Evolutionary conservation across 176 grass and related monocot genomes (phyloP), one percentile per base, ranked within the genome.

Genomic region (Avena insularis): DNA sequence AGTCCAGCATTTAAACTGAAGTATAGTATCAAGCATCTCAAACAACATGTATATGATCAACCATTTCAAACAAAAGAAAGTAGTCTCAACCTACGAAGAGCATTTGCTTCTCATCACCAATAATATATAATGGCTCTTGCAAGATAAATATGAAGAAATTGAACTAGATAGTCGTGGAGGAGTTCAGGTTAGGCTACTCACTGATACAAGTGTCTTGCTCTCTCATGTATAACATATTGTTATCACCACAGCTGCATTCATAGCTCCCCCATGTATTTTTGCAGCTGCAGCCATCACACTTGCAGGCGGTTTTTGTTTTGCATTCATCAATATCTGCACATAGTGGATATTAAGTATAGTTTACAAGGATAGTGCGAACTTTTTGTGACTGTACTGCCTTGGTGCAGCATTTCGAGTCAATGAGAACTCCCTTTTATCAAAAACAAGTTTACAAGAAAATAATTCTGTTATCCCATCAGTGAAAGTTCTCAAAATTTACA

Each of bases 121-220:
- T 58, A 57, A 40, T 79, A 79, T 38, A 48, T 57, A 59, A 7
- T 75, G 10, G 12, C 40, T 12, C 29, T 82, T 66, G 77, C 59
- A 85, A 75, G 68, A 45, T 23, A 66, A 87, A 70, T 61, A 81
- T 47, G 5, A 31, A 45, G 6, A 69, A 56, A 46, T 2, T 23
- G 5, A 76, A 86, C 8, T 59, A 87, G 55, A 92, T 47, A 78
- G 31, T n/a, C 20, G 56, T 9, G 17, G 2, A 85, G 49, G 47
- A 82, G 75, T 70, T 17, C 36, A 84, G 82, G 65, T 66, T 43
- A 87, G 71, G 56, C 3, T 76, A 88, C 92, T 97, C 89, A 97
- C 95, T 94, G 77, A 97, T 93, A 82, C 92, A 97, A 83, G 91
- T 91, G 89, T 94, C 95, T 74, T 97, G 92, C 77, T 97, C 95